Evolutionary conservation across 768 basidiomycete genomes (phyloP).

Genomic region (Kwoniella botswanensis): DNA sequence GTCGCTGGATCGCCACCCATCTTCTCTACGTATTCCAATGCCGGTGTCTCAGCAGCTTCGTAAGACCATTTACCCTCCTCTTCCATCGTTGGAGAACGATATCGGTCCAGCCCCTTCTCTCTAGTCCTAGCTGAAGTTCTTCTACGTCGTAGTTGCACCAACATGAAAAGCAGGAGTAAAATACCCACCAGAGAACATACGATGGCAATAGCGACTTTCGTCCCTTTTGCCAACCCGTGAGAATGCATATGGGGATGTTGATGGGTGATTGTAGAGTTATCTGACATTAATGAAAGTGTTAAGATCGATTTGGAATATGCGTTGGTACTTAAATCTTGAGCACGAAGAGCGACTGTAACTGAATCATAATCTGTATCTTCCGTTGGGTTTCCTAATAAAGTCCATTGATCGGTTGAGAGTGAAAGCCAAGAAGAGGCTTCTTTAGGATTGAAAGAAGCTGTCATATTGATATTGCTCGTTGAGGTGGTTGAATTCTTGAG

Average conservation of each 20-base stretch:
- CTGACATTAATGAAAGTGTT: slow-evolving; percentile 21
- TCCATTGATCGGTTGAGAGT: slow-evolving; percentile 61
- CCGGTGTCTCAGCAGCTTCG: slow-evolving; percentile 31
- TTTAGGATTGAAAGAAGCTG: slow-evolving; percentile 65
- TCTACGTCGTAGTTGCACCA: slow-evolving; percentile 13
- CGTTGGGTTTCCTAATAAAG: slow-evolving; percentile 67
- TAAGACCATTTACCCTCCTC: slow-evolving; percentile 24
- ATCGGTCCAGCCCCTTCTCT: background rate
- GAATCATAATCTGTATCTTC: slow-evolving; percentile 35
- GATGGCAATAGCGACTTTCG: slow-evolving; percentile 13
- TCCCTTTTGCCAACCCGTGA: slow-evolving; percentile 16
- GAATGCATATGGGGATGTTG: slow-evolving; percentile 9
- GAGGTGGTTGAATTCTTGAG: slow-evolving; percentile 62
- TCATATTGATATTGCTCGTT: slow-evolving; percentile 60
- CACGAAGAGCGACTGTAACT: slow-evolving; percentile 25
- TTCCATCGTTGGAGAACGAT: background rate
- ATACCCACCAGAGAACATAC: slow-evolving; percentile 22
- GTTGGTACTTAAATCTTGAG: slow-evolving; percentile 32
- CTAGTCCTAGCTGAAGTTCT: background rate
- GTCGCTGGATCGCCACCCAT: slow-evolving; percentile 34
- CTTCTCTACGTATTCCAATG: slow-evolving; percentile 30
- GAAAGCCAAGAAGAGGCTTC: slow-evolving; percentile 62
- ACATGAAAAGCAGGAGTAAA: slow-evolving; percentile 1
- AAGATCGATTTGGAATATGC: slow-evolving; percentile 33
- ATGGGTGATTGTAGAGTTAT: slow-evolving; percentile 15